These are phyloP conservation scores for Clarireedia monteithiana DNA, from an alignment of 2,329 filamentous ascomycete species.

Conservation along the genomic window DNA sequence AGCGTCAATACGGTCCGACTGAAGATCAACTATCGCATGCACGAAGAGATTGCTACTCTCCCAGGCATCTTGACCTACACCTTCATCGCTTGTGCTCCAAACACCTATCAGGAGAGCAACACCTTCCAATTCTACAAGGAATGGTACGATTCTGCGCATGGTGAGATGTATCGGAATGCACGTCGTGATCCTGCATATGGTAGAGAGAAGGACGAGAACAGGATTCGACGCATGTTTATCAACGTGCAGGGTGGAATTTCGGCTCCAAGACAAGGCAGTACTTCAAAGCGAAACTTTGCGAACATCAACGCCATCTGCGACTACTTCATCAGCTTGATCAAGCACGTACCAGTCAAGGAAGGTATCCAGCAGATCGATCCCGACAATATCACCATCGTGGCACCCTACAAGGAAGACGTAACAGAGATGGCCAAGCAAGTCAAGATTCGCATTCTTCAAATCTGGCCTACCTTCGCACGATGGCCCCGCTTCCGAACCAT, in stretches of 20 bases:
- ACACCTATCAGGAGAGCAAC: not conserved
- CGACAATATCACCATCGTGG: conserved; percentile 7
- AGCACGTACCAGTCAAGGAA: not conserved
- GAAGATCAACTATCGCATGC: conserved; percentile 13
- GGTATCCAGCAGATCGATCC: not conserved
- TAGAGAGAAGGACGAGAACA: not conserved
- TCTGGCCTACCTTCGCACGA: not conserved
- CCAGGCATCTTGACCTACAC: conserved; percentile 8
- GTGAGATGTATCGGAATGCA: not conserved
- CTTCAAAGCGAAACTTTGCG: conserved; percentile 10
- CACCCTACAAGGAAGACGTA: conserved; percentile 8
- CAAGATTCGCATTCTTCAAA: not conserved
- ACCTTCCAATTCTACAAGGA: not conserved
- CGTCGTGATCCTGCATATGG: not conserved
- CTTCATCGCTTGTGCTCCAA: not conserved
- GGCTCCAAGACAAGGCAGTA: not conserved
- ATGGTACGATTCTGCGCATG: conserved; percentile 1
- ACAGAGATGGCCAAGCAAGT: conserved; percentile 4
- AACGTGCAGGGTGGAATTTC: not conserved
- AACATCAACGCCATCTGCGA: conserved; percentile 10
- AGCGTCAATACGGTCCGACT: conserved; percentile 6
- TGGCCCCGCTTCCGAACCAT: conserved; percentile 6
- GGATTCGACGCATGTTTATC: not conserved
- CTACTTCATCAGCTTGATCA: conserved; percentile 1
- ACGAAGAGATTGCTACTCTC: conserved; percentile 8